These are phyloP conservation scores for Tillandsia leiboldiana DNA, from an alignment of 176 grass and related monocot genomes.

Conservation along the genomic window DNA sequence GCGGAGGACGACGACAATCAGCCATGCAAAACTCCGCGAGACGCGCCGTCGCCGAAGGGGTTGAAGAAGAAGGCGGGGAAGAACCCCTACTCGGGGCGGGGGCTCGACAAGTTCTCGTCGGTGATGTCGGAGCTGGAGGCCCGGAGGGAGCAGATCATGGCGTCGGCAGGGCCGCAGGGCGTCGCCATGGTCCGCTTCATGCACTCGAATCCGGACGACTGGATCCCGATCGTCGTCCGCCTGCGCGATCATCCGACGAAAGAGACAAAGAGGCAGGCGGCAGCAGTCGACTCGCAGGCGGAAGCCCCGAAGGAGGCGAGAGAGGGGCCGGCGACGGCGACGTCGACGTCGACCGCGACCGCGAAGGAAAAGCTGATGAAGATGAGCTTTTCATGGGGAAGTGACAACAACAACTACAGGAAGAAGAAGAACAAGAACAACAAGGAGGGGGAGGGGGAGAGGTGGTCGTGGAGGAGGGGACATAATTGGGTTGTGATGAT, in stretches of 20 bases:
- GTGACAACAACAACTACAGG: neutral
- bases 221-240: constrained; percentile 64
- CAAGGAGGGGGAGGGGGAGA: too few species aligned
- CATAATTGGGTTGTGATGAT: neutral
- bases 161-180: constrained; percentile 24
- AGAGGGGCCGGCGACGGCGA: neutral
- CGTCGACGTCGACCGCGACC: too few species aligned
- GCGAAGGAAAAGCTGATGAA: constrained; percentile 14
- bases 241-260: constrained; percentile 29
- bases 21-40: neutral
- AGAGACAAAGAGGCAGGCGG: neutral
- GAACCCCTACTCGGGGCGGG: constrained; percentile 65
- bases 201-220: constrained; percentile 44
- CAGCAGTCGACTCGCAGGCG: neutral
- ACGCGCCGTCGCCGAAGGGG: neutral
- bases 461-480: too few species aligned
- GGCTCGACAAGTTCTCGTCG: constrained; percentile 91
- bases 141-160: constrained; percentile 53
- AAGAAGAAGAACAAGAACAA: too few species aligned
- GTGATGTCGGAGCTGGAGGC: constrained; percentile 68
- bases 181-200: constrained; percentile 60
- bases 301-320: constrained; percentile 8
- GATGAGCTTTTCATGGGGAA: constrained; percentile 3
- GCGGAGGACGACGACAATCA: neutral
- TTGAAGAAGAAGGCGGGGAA: constrained; percentile 25